Evolutionary conservation across 441 rosid genomes (phyloP), one percentile per base, ranked within the genome.

Genomic region (Cnidoscolus chayamansa): DNA sequence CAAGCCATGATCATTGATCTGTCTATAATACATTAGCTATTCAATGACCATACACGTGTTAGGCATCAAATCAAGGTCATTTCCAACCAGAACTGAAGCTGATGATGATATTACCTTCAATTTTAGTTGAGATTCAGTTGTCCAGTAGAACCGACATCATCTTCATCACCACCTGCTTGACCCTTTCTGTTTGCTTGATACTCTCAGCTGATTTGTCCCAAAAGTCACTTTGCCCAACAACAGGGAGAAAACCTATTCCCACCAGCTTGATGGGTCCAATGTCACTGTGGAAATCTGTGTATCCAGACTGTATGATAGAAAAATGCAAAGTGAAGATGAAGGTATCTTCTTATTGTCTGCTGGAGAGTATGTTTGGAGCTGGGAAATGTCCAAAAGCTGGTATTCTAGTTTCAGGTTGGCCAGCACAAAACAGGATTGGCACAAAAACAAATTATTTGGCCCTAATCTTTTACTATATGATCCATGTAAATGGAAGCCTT

Each of bases 171-270:
- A 67, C 67, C 68, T 58, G 68, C 64, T 76, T 69, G 81, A 81
- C 81, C 57, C 17, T 74, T 58, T 75, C 57, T 74, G 45, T 71
- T 76, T 74, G 86, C 77, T 50, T 65, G 74, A 71, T 53, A 54
- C 68, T 78, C 70, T 71, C 30, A 32, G 71, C 48, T 72, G 76
- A 32, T 58, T 57, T 49, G 50, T 56, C 37, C 77, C 30, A 53
- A 80, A 66, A 55, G 25, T 25, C 19, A 73, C 37, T 63, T 20
- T 6, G 16, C 11, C 69, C 48, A 73, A 72, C 68, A 64, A 16
- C 25, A 72, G 31, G 62, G 51, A 73, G 16, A 68, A 54, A 67
- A 40, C 12, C 1, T 20, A 55, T 25, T 48, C 73, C 84, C 80
- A 75, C 76, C 67, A 47, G 7, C 45, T 40, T 40, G 45, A 25